Conservation (phyloP, 768 basidiomycete genomes). For the Lentinula lateritia region DNA sequence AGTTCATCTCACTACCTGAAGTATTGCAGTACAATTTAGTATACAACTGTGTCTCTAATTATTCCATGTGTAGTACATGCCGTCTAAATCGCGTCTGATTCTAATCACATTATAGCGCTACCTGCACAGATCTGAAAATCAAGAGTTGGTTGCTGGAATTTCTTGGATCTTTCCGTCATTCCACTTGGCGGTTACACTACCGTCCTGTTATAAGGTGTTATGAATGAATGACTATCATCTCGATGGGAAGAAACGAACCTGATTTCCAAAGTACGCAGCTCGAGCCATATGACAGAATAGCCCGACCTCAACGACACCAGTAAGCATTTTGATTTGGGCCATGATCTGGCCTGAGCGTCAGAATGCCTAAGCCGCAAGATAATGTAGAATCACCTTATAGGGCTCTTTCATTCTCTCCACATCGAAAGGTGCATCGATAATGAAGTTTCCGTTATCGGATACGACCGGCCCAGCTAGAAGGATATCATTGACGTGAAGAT, state of each 20-base stretch:
- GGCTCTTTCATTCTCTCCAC: slow-evolving; percentile 65
- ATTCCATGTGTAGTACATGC: not conserved
- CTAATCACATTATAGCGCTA: not conserved
- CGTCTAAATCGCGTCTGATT: not conserved
- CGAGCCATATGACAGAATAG: slow-evolving; percentile 91
- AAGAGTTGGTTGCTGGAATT: slow-evolving; percentile 6
- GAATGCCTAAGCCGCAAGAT: not conserved
- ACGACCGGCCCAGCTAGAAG: slow-evolving; percentile 86
- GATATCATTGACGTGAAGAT: slow-evolving; percentile 7
- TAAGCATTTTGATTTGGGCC: slow-evolving; percentile 83
- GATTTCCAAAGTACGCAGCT: slow-evolving; percentile 96
- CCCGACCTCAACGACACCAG: slow-evolving; percentile 98
- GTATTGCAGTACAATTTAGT: too few relatives aligned
- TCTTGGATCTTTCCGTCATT: slow-evolving; percentile 42
- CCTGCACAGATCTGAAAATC: not conserved
- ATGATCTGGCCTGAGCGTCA: slow-evolving; percentile 48
- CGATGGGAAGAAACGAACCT: slow-evolving; percentile 34
- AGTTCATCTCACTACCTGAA: too few relatives aligned
- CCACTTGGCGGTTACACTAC: slow-evolving; percentile 61
- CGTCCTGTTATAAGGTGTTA: slow-evolving; percentile 40
- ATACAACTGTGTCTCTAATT: too few relatives aligned
- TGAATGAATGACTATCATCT: not conserved
- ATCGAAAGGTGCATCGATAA: slow-evolving; percentile 93
- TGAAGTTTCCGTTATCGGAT: slow-evolving; percentile 94
- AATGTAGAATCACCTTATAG: slow-evolving; percentile 35